A percentile compares a stretch with the other conserved stretches of the same genome.
phyloP scores from a whole-genome alignment of 2,329 filamentous ascomycete genomes.

The Penicillium frequentans region DNA sequence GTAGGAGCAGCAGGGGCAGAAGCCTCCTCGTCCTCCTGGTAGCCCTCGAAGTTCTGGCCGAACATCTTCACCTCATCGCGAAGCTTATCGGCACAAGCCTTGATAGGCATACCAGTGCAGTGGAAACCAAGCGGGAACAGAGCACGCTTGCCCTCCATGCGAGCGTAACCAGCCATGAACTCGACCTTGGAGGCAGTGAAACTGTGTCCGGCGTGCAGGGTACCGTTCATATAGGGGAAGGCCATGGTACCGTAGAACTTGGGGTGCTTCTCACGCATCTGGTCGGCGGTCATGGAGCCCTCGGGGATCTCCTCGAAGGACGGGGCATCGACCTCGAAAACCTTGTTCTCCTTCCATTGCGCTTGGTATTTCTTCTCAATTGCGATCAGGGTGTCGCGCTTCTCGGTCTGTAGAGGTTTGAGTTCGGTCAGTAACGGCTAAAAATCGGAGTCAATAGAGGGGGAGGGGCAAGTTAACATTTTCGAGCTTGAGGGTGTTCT shows the following conservation, averaged over 20 bases:
- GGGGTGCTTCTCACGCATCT: conserved; percentile 76
- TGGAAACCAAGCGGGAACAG: conserved; percentile 94
- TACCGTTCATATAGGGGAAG: conserved; percentile 83
- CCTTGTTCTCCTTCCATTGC: conserved; percentile 71
- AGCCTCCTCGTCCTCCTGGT: conserved; percentile 62
- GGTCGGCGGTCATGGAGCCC: conserved; percentile 68
- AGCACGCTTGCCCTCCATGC: conserved; percentile 85
- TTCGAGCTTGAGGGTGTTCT: conserved; percentile 66
- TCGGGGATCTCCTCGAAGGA: conserved; percentile 74
- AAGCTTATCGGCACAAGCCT: conserved; percentile 94
- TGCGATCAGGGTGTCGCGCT: conserved; percentile 33
- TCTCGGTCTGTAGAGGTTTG: conserved; percentile 25
- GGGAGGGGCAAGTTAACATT: conserved; percentile 43
- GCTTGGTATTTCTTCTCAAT: conserved; percentile 88
- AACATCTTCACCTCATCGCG: conserved; percentile 86
- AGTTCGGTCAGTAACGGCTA: background rate
- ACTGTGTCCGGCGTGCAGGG: conserved; percentile 84
- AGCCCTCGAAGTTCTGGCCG: conserved; percentile 79
- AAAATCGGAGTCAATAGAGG: conserved; percentile 14
- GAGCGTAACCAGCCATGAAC: conserved; percentile 80
- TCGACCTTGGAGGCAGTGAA: conserved; percentile 94
- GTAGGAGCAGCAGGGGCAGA: conserved; percentile 54
- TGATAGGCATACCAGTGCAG: conserved; percentile 97
- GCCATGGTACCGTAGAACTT: conserved; percentile 88
- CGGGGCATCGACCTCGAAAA: conserved; percentile 88